phyloP scores from a whole-genome alignment of 2,329 filamentous ascomycete genomes.

The Ophiostoma australiae region DNA sequence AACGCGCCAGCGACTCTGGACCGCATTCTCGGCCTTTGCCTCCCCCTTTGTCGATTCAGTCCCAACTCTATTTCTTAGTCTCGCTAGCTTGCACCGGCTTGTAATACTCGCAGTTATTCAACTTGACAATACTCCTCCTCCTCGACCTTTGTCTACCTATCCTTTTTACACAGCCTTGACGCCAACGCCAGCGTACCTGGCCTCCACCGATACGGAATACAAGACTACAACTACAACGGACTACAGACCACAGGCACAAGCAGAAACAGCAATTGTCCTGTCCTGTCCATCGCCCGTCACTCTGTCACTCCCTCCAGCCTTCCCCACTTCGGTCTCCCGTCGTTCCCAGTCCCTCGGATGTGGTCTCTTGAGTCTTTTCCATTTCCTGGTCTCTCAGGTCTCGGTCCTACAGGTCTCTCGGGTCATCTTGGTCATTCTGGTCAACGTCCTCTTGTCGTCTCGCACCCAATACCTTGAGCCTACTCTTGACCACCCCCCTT shows the following conservation, averaged over 20 bases:
- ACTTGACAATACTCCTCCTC: background rate
- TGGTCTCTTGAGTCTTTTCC: constrained; percentile 11
- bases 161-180: constrained; percentile 7
- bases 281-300: background rate
- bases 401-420: background rate
- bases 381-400: constrained; percentile 12
- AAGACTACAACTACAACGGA: background rate
- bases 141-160: constrained; percentile 6
- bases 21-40: constrained; percentile 8
- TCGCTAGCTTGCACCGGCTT: background rate
- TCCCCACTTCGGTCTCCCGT: constrained; percentile 10
- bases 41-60: constrained; percentile 5
- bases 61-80: constrained; percentile 1
- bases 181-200: constrained; percentile 8
- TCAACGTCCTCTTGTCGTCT: background rate
- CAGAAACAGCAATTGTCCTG: background rate
- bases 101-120: background rate
- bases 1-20: background rate
- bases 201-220: constrained; percentile 5
- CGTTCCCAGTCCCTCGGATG: constrained; percentile 18
- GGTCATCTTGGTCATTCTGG: constrained; percentile 8
- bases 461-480: constrained; percentile 1
- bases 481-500: background rate
- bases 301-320: constrained; percentile 11
- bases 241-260: background rate